Evolutionary conservation across 2,329 filamentous ascomycete genomes (phyloP).

Genomic region (Colletotrichum noveboracense): DNA sequence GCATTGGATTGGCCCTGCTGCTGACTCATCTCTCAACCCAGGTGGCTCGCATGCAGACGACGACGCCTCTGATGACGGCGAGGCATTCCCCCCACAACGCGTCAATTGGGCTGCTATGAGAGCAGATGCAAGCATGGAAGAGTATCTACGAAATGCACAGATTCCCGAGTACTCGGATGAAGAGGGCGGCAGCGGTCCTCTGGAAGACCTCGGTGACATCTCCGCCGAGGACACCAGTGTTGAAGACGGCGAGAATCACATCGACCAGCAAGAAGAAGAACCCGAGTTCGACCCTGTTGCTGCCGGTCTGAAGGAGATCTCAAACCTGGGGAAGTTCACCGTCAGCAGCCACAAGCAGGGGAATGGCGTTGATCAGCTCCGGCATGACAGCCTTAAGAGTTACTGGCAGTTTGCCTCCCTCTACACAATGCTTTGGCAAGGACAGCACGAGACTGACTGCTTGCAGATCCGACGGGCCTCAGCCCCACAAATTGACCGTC

Average conservation of each 20-base stretch:
- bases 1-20: not conserved
- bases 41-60: constrained; percentile 15
- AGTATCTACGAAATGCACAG: constrained; percentile 9
- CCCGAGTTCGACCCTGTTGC: constrained; percentile 58
- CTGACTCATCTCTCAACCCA: constrained; percentile 11
- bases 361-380: constrained; percentile 77
- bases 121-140: constrained; percentile 17
- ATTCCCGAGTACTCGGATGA: constrained; percentile 21
- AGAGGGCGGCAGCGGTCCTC: constrained; percentile 4
- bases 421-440: not conserved
- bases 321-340: constrained; percentile 82
- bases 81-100: constrained; percentile 16
- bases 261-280: constrained; percentile 31
- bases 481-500: constrained; percentile 82
- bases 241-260: constrained; percentile 32
- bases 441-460: not conserved
- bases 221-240: constrained; percentile 32
- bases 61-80: constrained; percentile 15
- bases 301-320: constrained; percentile 78
- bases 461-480: constrained; percentile 78
- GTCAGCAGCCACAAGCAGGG: constrained; percentile 84
- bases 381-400: constrained; percentile 72
- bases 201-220: constrained; percentile 18
- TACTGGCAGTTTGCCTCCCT: constrained; percentile 75
- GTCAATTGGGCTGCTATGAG: constrained; percentile 20